These are phyloP conservation scores for Puccinia sorghi DNA, from an alignment of 1,284 basidiomycete genomes.

Conservation along the genomic window DNA sequence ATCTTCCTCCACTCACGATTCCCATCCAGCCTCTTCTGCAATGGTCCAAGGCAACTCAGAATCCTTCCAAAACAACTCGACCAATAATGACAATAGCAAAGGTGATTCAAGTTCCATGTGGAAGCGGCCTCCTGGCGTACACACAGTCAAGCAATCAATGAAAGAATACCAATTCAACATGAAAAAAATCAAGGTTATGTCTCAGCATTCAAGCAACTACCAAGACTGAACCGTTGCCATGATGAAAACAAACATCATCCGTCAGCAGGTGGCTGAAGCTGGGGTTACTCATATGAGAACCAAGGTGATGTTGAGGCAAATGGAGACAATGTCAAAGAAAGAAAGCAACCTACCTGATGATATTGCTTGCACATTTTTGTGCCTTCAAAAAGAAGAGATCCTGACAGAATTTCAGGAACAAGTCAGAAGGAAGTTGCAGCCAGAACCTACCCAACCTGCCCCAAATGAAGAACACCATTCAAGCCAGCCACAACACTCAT, in stretches of 20 bases:
- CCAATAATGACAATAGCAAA: background rate
- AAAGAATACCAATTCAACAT: slow-evolving; percentile 7
- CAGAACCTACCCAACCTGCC: too few species aligned
- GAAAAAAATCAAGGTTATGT: slow-evolving; percentile 12
- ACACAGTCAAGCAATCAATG: background rate
- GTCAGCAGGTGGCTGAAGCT: background rate
- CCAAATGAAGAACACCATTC: too few species aligned
- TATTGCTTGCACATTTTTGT: background rate
- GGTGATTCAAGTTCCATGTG: background rate
- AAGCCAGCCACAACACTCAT: too few species aligned
- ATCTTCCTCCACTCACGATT: background rate
- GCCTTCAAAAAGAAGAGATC: background rate
- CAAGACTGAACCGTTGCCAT: background rate
- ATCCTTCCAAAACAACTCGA: too few species aligned
- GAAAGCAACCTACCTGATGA: background rate
- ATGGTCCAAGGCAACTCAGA: too few species aligned
- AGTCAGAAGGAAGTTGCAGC: background rate
- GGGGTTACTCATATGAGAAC: too few species aligned
- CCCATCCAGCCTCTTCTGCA: background rate
- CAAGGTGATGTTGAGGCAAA: background rate
- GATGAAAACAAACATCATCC: slow-evolving; percentile 5
- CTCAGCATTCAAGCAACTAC: background rate
- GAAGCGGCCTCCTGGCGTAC: background rate
- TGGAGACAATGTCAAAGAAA: slow-evolving; percentile 12
- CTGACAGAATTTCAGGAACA: background rate